phyloP scores from a whole-genome alignment of 768 basidiomycete genomes.

The Chalciporus chontae region DNA sequence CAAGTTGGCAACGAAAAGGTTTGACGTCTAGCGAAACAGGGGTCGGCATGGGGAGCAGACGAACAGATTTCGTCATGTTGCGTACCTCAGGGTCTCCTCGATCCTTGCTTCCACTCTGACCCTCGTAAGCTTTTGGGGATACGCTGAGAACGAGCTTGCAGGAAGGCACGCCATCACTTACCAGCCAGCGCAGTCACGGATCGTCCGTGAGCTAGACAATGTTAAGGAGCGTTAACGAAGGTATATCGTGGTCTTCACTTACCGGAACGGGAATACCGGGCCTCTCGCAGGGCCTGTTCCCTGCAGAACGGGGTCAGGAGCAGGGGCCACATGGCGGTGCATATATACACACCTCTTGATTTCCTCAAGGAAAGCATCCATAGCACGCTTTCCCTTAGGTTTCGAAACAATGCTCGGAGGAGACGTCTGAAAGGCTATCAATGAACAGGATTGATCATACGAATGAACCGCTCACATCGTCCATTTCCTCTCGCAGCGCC shows the following conservation, averaged over 20 bases:
- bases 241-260: conserved; percentile 11
- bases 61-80: background rate
- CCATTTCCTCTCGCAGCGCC: conserved; percentile 31
- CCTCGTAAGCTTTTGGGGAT: conserved; percentile 67
- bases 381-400: conserved; percentile 91
- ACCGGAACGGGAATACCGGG: conserved; percentile 73
- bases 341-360: conserved; percentile 74
- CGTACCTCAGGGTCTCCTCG: conserved; percentile 81
- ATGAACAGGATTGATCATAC: background rate
- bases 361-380: conserved; percentile 95
- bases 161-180: conserved; percentile 30
- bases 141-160: conserved; percentile 1
- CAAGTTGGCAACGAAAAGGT: conserved; percentile 93
- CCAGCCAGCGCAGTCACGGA: conserved; percentile 92
- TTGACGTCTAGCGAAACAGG: conserved; percentile 66
- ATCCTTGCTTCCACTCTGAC: conserved; percentile 87
- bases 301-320: conserved; percentile 39
- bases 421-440: conserved; percentile 41
- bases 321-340: background rate
- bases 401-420: conserved; percentile 57
- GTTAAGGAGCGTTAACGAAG: background rate
- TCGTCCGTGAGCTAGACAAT: conserved; percentile 50
- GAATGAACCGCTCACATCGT: conserved; percentile 27
- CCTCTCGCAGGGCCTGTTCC: conserved; percentile 90
- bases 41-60: background rate